Percentiles rank a stretch among this genome's conserved stretches.
Evolutionary conservation across 495 filamentous ascomycete genomes (phyloP).

Genomic region (Xanthoparmelia taractica): DNA sequence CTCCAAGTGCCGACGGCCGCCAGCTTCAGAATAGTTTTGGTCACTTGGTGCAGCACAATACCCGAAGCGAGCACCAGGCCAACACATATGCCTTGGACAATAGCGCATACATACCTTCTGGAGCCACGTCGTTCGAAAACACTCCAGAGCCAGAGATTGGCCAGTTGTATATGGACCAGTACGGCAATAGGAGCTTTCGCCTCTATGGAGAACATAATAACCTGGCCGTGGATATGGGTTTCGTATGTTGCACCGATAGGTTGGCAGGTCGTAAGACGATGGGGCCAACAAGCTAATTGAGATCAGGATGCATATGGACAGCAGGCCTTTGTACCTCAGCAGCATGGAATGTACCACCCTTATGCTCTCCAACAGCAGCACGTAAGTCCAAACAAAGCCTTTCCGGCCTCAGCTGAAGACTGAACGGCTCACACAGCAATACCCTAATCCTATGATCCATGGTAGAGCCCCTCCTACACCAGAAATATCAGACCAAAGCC

Average conservation of each 20-base stretch:
- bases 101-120: slow-evolving; percentile 19
- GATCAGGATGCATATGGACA: slow-evolving; percentile 26
- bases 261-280: background rate
- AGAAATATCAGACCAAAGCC: slow-evolving; percentile 13
- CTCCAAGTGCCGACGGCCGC: slow-evolving; percentile 26
- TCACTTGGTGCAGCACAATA: slow-evolving; percentile 44
- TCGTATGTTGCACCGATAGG: slow-evolving; percentile 29
- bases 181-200: slow-evolving; percentile 24
- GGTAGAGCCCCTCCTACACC: slow-evolving; percentile 19
- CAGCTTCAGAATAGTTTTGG: slow-evolving; percentile 41
- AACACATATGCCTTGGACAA: slow-evolving; percentile 15
- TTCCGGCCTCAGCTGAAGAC: background rate
- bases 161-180: slow-evolving; percentile 21
- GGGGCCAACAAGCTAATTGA: slow-evolving; percentile 11
- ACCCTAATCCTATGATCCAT: slow-evolving; percentile 20
- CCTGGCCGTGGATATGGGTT: slow-evolving; percentile 34
- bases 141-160: slow-evolving; percentile 25
- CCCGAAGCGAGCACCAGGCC: slow-evolving; percentile 28
- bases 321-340: slow-evolving; percentile 10
- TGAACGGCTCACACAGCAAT: slow-evolving; percentile 14
- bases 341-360: slow-evolving; percentile 7
- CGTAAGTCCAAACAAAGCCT: slow-evolving; percentile 11
- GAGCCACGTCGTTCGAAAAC: slow-evolving; percentile 21
- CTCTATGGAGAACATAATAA: slow-evolving; percentile 27
- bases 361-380: slow-evolving; percentile 17